Percentiles rank a stretch among this genome's conserved stretches.
phyloP scores from a whole-genome alignment of 257 asterid genomes.

The Primulina tabacum region DNA sequence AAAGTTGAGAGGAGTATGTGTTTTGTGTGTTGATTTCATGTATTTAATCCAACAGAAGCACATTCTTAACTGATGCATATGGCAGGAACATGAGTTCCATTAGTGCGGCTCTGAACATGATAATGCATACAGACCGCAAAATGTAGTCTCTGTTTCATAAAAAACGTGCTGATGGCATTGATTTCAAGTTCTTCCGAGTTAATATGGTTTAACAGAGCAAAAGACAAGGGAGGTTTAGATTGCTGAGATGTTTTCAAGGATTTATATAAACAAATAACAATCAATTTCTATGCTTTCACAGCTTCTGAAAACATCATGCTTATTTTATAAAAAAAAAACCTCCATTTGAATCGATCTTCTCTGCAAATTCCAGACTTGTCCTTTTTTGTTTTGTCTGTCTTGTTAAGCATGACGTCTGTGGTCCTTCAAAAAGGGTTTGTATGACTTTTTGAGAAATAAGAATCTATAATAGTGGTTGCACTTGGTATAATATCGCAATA shows the following conservation, averaged over 20 bases:
- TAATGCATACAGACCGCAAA: background rate
- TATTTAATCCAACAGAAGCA: background rate
- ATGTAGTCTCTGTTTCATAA: background rate
- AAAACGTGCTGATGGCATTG: background rate
- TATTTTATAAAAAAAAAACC: background rate
- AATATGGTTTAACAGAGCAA: conserved; percentile 5
- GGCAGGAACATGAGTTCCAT: background rate
- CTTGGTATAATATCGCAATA: background rate
- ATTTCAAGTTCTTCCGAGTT: background rate
- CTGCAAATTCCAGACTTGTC: background rate
- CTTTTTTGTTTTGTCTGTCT: background rate
- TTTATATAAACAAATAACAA: background rate
- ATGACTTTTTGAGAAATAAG: background rate
- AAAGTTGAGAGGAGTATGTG: background rate
- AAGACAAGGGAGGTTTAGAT: too few species aligned
- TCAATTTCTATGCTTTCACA: background rate
- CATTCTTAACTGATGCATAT: conserved; percentile 2
- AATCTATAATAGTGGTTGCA: too few species aligned
- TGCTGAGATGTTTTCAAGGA: too few species aligned
- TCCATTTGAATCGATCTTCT: background rate
- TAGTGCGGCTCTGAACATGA: background rate
- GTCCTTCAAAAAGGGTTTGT: too few species aligned
- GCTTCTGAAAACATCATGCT: background rate
- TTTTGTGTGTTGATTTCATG: background rate
- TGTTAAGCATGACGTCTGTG: too few species aligned